Conservation (phyloP, 2,329 filamentous ascomycete genomes). For the Verticillium dahliae region DNA sequence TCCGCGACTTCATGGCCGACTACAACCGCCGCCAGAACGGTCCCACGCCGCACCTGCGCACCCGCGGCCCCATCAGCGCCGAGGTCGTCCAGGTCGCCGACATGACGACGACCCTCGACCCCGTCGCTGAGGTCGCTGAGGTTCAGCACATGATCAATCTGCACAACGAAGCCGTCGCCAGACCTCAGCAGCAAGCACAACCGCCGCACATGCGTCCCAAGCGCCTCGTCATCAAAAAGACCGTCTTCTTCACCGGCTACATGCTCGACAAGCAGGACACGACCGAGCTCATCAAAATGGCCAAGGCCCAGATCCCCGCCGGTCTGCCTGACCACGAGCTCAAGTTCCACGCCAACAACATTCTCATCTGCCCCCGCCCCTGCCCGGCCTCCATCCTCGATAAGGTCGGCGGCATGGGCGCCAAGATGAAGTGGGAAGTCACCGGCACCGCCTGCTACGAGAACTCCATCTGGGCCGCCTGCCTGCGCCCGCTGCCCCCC, state of each 20-base stretch:
- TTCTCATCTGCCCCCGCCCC: constrained; percentile 78
- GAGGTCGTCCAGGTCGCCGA: constrained; percentile 87
- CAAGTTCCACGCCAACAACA: constrained; percentile 79
- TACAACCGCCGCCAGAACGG: constrained; percentile 59
- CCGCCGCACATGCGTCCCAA: constrained; percentile 27
- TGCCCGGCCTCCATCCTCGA: constrained; percentile 66
- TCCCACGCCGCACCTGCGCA: constrained; percentile 27
- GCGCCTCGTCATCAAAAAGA: constrained; percentile 71
- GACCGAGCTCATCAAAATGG: constrained; percentile 64
- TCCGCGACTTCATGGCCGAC: constrained; percentile 74
- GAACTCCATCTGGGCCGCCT: constrained; percentile 80
- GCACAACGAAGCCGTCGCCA: constrained; percentile 62
- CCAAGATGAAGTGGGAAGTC: constrained; percentile 78
- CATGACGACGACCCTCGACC: constrained; percentile 65
- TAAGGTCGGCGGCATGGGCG: constrained; percentile 81
- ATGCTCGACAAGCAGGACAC: constrained; percentile 69
- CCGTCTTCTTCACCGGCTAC: constrained; percentile 88
- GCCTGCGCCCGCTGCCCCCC: constrained; percentile 65
- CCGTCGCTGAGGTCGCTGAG: constrained; percentile 71
- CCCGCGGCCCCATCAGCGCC: constrained; percentile 59
- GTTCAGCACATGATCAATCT: constrained; percentile 84
- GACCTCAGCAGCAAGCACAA: constrained; percentile 18
- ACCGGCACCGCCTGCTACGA: constrained; percentile 69
- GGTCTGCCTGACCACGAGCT: constrained; percentile 63
- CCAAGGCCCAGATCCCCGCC: constrained; percentile 45